A percentile compares a stretch with the other conserved stretches of the same genome.
phyloP scores from a whole-genome alignment of 257 asterid genomes.

The Solanum raphanifolium region DNA sequence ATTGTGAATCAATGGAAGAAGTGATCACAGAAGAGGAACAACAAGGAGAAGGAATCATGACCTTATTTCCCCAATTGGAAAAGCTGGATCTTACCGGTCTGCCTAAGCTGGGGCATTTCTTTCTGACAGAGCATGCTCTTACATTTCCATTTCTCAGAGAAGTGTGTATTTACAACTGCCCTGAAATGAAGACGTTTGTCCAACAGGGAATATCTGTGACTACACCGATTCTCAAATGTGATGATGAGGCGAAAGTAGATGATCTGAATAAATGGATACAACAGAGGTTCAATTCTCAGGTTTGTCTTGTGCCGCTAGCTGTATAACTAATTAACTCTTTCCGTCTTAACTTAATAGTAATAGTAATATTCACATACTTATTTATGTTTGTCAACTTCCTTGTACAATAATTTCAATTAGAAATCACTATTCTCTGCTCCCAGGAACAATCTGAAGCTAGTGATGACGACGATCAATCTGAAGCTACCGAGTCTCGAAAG shows the following conservation, averaged over 20 bases:
- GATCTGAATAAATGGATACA: neutral
- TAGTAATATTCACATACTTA: too few species aligned
- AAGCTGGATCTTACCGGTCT: rapidly evolving
- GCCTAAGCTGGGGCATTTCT: neutral
- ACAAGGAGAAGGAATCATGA: neutral
- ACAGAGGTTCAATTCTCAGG: neutral
- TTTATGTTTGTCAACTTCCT: neutral
- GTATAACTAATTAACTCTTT: neutral
- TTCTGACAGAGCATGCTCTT: neutral
- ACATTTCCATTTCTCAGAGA: neutral
- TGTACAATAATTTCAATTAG: neutral
- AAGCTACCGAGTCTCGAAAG: neutral
- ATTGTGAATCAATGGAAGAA: neutral
- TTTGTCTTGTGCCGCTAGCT: neutral
- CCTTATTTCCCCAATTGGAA: neutral
- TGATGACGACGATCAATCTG: neutral
- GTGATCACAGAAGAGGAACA: neutral
- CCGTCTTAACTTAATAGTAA: neutral
- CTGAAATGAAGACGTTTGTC: neutral
- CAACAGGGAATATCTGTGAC: neutral
- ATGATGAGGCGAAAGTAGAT: neutral
- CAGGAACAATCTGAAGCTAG: neutral
- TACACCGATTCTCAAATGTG: neutral
- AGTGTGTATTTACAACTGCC: too few species aligned
- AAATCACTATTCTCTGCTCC: neutral